phyloP scores from a whole-genome alignment of 768 basidiomycete genomes.

The Rhodosporidiobolus sp. region DNA sequence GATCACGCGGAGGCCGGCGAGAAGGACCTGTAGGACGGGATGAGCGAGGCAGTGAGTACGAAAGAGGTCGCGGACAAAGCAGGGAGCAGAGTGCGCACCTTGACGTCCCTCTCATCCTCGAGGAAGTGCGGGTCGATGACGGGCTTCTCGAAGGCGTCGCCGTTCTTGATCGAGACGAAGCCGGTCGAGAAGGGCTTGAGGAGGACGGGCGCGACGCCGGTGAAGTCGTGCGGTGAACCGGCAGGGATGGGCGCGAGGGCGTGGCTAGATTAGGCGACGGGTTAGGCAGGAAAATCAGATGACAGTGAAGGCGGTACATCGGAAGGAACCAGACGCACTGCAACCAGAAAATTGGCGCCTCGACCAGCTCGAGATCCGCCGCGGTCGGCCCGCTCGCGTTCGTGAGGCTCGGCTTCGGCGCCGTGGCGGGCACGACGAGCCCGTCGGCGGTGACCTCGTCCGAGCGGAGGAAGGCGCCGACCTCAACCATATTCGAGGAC shows the following conservation, averaged over 20 bases:
- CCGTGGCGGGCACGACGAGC: slow-evolving; percentile 7
- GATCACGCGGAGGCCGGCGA: slow-evolving; percentile 33
- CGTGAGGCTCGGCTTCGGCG: background rate
- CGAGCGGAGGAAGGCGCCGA: slow-evolving; percentile 37
- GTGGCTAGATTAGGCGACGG: slow-evolving; percentile 3
- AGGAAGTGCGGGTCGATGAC: slow-evolving; percentile 37
- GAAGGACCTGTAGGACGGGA: slow-evolving; percentile 35
- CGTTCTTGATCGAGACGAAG: slow-evolving; percentile 21
- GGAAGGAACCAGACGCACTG: too few relatives aligned
- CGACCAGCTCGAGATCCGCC: slow-evolving; percentile 15
- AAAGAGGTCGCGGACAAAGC: background rate
- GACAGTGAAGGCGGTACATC: too few relatives aligned
- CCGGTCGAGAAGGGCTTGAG: slow-evolving; percentile 30
- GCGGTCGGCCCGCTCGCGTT: slow-evolving; percentile 29
- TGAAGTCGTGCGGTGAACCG: slow-evolving; percentile 20
- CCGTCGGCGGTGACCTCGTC: slow-evolving; percentile 24
- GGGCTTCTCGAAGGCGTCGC: slow-evolving; percentile 28
- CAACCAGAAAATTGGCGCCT: too few relatives aligned
- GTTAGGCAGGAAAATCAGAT: too few relatives aligned
- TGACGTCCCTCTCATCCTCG: slow-evolving; percentile 21
- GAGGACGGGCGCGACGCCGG: slow-evolving; percentile 10
- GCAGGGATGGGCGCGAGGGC: slow-evolving; percentile 4
- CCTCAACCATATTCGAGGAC: slow-evolving; percentile 30
- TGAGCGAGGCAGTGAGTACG: background rate
- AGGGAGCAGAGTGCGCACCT: slow-evolving; percentile 17